Evolutionary conservation across 495 filamentous ascomycete species (phyloP), one percentile per base, ranked within the genome.

Genomic region (Penicillium lagena): DNA sequence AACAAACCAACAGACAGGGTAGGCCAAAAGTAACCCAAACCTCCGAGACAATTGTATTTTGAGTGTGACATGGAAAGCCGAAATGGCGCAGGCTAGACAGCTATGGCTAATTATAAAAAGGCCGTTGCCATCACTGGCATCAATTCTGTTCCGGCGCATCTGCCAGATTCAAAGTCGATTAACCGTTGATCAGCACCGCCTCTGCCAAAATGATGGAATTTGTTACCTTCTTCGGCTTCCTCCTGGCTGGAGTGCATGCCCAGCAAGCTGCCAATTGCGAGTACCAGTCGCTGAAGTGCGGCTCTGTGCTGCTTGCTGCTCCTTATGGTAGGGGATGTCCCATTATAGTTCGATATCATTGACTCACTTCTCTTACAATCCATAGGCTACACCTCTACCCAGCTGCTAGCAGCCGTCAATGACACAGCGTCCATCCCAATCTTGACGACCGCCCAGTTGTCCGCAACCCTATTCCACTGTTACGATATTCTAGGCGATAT

Each of bases 251-350:
- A 40, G 44, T 38, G 4, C 46, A 51, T 29, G 49, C 53, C 29
- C 53, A 56, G 39, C 53, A 56, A 22, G 49, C 53, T 29, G 32
- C 27, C 14, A 56, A 56, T 27, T 56, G 53, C 37, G 1, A 31
- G n/a, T 56, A 56, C 35, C 49, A 49, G 37, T 52, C 48, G 11
- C 28, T 56, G 39, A 51, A 51, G 33, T 56, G 53, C 28, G 53
- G 53, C 12, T 56, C 49, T 1, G 49, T 30, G 8, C 33, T 56
- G 12, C 49, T 56, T 13, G 45, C 45, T 46, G 33, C 53, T 37
- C 53, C 53, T 28, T 56, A 38, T 32, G 42, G 53, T 56, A 47
- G 29, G 35, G 17, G 6, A 7, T 7, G 35, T 9, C 36, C 17
- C 14, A 4, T 40, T n/a, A 35, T 22, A 30, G 2, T 27, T 17